phyloP scores from a whole-genome alignment of 305 asterid species.

The Solanum hybrid region DNA sequence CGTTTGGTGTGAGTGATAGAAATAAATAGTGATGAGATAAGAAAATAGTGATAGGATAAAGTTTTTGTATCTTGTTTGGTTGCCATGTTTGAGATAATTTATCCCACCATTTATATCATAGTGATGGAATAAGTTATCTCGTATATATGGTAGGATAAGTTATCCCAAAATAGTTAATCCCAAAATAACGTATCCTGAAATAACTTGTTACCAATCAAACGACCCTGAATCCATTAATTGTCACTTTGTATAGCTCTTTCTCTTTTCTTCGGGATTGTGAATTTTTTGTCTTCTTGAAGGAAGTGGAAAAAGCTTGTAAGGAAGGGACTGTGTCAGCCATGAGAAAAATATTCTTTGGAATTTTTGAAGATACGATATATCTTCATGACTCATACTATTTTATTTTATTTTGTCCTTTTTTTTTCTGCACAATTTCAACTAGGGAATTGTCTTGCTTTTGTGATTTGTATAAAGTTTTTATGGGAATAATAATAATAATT shows the following conservation, averaged over 20 bases:
- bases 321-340: slow-evolving; percentile 14
- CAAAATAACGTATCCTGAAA: accelerated
- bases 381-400: slow-evolving; percentile 7
- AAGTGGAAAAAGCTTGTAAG: background rate
- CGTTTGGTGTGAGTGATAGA: no score
- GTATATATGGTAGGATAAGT: no score
- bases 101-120: no score
- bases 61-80: no score
- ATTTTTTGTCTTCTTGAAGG: slow-evolving; percentile 22
- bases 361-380: slow-evolving; percentile 11
- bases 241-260: background rate
- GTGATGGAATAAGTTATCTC: no score
- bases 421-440: background rate
- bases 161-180: no score
- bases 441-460: background rate
- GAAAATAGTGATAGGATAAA: no score
- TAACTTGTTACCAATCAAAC: no score
- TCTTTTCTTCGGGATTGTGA: slow-evolving; percentile 9
- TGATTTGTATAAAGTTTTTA: slow-evolving; percentile 11
- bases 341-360: slow-evolving; percentile 13
- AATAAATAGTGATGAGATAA: no score
- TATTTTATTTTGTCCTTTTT: background rate
- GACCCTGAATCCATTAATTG: background rate
- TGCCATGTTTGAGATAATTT: no score
- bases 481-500: slow-evolving; percentile 6